These are phyloP conservation scores for Eurotiales sp. DNA, from an alignment of 2,329 filamentous ascomycete genomes.

Conservation along the genomic window DNA sequence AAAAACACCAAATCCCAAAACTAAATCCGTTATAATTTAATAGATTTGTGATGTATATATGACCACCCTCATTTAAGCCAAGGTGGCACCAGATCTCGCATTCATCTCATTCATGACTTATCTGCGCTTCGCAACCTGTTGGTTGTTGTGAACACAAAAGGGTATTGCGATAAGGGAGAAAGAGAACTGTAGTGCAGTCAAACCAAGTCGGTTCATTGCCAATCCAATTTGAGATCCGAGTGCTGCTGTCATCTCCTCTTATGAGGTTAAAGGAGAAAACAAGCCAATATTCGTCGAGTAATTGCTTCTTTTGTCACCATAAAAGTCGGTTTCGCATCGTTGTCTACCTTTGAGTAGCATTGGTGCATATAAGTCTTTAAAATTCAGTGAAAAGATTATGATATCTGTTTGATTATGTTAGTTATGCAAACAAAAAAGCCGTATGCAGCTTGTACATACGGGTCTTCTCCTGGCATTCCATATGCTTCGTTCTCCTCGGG, in stretches of 20 bases:
- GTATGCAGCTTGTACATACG: conserved; percentile 61
- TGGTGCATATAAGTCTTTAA: conserved; percentile 1
- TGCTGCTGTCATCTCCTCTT: not conserved
- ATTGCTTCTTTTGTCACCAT: not conserved
- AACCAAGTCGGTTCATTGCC: no score
- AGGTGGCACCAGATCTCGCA: no score
- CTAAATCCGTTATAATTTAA: not conserved
- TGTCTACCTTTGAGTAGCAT: no score
- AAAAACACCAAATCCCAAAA: not conserved
- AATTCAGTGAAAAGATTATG: conserved; percentile 75
- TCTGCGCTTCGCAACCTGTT: no score
- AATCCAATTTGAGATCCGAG: no score
- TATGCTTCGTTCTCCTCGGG: conserved; percentile 95
- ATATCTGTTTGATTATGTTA: conserved; percentile 49
- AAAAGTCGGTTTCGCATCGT: not conserved
- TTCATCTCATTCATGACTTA: no score
- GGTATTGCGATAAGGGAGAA: not conserved
- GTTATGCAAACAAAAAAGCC: not conserved
- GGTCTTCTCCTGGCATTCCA: conserved; percentile 71
- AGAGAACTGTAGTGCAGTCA: no score
- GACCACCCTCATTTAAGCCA: not conserved
- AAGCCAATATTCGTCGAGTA: not conserved
- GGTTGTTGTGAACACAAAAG: no score
- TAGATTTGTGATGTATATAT: not conserved
- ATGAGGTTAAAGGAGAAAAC: not conserved